phyloP scores from a whole-genome alignment of 768 basidiomycete species.

The Amanita phalloides region DNA sequence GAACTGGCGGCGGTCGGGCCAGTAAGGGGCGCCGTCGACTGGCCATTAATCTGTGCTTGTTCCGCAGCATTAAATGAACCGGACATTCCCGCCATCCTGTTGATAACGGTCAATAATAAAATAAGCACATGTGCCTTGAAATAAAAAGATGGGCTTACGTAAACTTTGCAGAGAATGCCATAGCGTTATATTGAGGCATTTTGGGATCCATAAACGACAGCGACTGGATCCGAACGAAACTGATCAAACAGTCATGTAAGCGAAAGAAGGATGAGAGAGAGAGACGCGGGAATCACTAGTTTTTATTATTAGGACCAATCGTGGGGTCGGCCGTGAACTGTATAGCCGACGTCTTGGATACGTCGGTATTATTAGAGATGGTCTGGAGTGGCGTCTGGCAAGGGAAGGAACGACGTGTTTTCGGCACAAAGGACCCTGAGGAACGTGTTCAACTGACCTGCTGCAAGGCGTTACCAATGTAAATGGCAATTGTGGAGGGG shows the following conservation, averaged over 20 bases:
- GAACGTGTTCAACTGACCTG: constrained; percentile 34
- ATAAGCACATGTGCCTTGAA: not conserved
- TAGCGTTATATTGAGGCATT: constrained; percentile 41
- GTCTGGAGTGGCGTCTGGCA: constrained; percentile 44
- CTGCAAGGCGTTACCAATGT: constrained; percentile 45
- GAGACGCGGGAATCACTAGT: constrained; percentile 38
- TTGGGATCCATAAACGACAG: constrained; percentile 36
- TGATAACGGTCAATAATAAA: not conserved
- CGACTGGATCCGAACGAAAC: constrained; percentile 76
- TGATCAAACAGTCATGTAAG: constrained; percentile 15
- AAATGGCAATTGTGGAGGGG: constrained; percentile 41
- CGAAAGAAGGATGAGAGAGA: not conserved
- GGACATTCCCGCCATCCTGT: constrained; percentile 57
- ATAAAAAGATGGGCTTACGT: constrained; percentile 32
- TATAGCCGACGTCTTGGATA: constrained; percentile 33
- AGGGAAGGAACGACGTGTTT: not conserved
- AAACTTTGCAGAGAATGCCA: constrained; percentile 77
- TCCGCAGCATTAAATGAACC: constrained; percentile 53
- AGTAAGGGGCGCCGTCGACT: constrained; percentile 47
- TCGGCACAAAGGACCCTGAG: not conserved
- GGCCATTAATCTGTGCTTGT: constrained; percentile 48
- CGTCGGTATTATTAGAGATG: constrained; percentile 38
- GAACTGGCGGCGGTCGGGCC: constrained; percentile 14
- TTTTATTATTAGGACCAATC: constrained; percentile 41
- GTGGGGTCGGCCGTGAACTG: constrained; percentile 38